These are phyloP conservation scores for Aspergillus pseudoterreus DNA, from an alignment of 2,329 filamentous ascomycete species.

Conservation along the genomic window DNA sequence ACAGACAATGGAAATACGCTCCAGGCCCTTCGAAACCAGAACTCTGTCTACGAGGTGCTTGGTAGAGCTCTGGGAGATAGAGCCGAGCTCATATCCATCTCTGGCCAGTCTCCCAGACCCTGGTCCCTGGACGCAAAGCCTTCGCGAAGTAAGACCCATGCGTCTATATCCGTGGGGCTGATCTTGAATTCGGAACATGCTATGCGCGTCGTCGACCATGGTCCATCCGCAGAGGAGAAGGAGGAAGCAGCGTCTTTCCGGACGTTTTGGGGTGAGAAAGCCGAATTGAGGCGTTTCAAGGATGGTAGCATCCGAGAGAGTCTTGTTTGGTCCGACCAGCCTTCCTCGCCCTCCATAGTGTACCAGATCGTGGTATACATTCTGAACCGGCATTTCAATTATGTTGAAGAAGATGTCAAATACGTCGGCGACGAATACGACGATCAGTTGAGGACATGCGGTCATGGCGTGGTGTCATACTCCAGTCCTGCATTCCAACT, in stretches of 20 bases:
- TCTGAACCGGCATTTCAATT: conserved; percentile 64
- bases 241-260: conserved; percentile 77
- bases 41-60: conserved; percentile 59
- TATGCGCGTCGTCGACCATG: conserved; percentile 76
- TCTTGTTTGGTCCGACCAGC: conserved; percentile 72
- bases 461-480: conserved; percentile 42
- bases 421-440: conserved; percentile 52
- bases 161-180: conserved; percentile 60
- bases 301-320: conserved; percentile 93
- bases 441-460: conserved; percentile 26
- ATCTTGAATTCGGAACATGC: conserved; percentile 70
- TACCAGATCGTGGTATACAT: conserved; percentile 76
- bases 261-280: conserved; percentile 90
- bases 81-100: conserved; percentile 63
- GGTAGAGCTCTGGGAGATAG: conserved; percentile 72
- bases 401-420: conserved; percentile 52
- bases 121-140: conserved; percentile 49
- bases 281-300: conserved; percentile 89
- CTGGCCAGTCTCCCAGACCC: conserved; percentile 33
- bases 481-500: conserved; percentile 57
- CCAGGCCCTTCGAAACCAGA: conserved; percentile 27
- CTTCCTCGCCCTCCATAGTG: conserved; percentile 61
- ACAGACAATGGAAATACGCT: conserved; percentile 24
- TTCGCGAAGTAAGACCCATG: conserved; percentile 22
- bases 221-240: conserved; percentile 80